A percentile compares a stretch with the other conserved stretches of the same genome.
phyloP scores from a whole-genome alignment of 768 basidiomycete species.

The Phanerochaete carnosa region DNA sequence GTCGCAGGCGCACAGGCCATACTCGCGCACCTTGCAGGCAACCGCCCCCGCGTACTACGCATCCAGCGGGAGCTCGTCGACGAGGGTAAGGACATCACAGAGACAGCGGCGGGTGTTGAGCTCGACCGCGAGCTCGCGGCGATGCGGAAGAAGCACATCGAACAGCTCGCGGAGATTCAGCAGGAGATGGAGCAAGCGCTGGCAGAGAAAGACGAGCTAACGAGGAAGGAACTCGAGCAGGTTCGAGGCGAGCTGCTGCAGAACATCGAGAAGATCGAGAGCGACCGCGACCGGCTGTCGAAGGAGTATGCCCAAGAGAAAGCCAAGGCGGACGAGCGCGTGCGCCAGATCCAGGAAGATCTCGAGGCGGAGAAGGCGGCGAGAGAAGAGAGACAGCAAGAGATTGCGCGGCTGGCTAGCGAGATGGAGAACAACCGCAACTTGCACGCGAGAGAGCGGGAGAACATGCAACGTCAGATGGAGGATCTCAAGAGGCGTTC shows the following conservation, averaged over 20 bases:
- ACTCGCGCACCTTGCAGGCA: conserved; percentile 38
- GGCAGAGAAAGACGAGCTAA: neutral
- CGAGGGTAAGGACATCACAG: conserved; percentile 41
- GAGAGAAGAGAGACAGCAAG: neutral
- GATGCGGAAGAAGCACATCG: conserved; percentile 41
- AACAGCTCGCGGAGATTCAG: conserved; percentile 35
- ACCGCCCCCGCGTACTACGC: conserved; percentile 39
- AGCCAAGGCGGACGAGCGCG: neutral
- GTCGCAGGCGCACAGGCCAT: conserved; percentile 38
- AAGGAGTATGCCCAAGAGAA: conserved; percentile 1
- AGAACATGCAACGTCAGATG: neutral
- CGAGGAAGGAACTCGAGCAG: conserved; percentile 19
- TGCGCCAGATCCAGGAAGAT: neutral
- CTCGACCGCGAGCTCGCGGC: conserved; percentile 41
- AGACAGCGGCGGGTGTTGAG: conserved; percentile 54
- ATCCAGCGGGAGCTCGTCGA: conserved; percentile 58
- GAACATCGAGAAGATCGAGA: conserved; percentile 40
- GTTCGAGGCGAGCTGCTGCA: neutral
- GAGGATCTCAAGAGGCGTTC: neutral
- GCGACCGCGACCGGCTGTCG: conserved; percentile 22
- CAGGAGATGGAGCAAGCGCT: neutral
- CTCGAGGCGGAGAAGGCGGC: neutral
- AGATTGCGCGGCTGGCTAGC: neutral
- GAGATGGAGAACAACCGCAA: neutral
- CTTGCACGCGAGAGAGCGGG: neutral